phyloP scores from a whole-genome alignment of 2,329 filamentous ascomycete genomes.

The Endoconidiophora laricicola region DNA sequence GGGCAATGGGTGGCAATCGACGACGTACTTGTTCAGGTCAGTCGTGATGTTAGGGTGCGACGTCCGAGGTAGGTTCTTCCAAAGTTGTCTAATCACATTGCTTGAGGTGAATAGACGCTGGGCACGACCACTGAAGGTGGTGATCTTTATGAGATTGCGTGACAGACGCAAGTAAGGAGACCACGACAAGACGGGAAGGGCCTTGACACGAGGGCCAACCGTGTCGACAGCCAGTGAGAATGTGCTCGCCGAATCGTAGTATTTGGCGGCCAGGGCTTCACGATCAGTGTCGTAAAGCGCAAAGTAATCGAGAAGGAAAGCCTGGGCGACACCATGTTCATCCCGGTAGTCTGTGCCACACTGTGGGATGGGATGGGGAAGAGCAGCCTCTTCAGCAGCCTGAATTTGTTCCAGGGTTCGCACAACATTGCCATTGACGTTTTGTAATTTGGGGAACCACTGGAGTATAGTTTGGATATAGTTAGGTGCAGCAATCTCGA shows the following conservation, averaged over 20 bases:
- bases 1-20: conserved; percentile 63
- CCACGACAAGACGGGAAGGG: conserved; percentile 41
- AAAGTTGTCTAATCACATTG: conserved; percentile 48
- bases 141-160: conserved; percentile 60
- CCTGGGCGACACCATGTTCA: conserved; percentile 55
- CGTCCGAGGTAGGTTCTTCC: conserved; percentile 54
- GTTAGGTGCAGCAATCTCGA: conserved; percentile 41
- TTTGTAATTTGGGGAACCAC: conserved; percentile 70
- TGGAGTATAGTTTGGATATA: conserved; percentile 53
- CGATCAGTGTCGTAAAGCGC: conserved; percentile 57
- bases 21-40: conserved; percentile 57
- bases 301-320: conserved; percentile 61
- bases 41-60: conserved; percentile 55
- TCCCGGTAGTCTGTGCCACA: conserved; percentile 55
- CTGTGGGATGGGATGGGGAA: conserved; percentile 44
- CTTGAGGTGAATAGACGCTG: conserved; percentile 50
- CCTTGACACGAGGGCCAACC: conserved; percentile 31
- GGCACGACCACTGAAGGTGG: conserved; percentile 39
- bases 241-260: conserved; percentile 60
- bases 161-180: conserved; percentile 60
- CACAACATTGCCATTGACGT: conserved; percentile 59
- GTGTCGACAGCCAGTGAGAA: conserved; percentile 65
- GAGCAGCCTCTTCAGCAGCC: conserved; percentile 30
- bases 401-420: conserved; percentile 55
- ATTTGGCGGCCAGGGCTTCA: conserved; percentile 39